Evolutionary conservation across 345 rosid species (phyloP), one percentile per base, ranked within the genome.

Genomic region (Punica granatum): DNA sequence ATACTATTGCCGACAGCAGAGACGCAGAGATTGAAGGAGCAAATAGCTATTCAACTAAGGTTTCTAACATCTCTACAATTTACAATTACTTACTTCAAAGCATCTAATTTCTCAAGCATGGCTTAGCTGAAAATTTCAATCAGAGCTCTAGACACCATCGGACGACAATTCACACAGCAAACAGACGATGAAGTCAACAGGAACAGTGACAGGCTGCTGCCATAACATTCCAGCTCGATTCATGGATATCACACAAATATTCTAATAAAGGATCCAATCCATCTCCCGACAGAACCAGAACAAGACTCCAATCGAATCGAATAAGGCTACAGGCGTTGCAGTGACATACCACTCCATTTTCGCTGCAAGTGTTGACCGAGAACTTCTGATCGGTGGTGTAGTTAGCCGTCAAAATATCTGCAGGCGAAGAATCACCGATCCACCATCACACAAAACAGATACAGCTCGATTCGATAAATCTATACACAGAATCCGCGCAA

Each of bases 361-460:
- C 54, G 48, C 35, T 63, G 66, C 66, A 21, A 25, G 68, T 43
- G 39, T 46, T 65, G 39, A 65, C 48, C 15, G 68, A 42, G 14
- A 65, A 65, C 37, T 37, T 44, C 66, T 63, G 66, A 39, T 63
- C 48, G 66, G 66, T 23, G 66, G 48, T 63, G 66, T 63, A 63
- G 66, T 63, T 39, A 1, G 66, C 66, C 19, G 30, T 63, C 44
- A 63, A 37, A 10, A 63, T 19, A 63, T 63, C 66, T 63, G 49
- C 66, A 63, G 34, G 7, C 15, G 13, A 30, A 26, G 61, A 30
- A 56, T 30, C 61, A 13, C 26, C 34, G 34, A 26, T 56, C 33
- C 61, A 56, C 33, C 61, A 30, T 28, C 14, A 56, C 9, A 56
- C 34, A 11, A 11, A 56, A 30, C 12, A 5, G 6, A 26, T 18